These are phyloP conservation scores for Sporisorium scitamineum DNA, from an alignment of 1,284 basidiomycete species.

Conservation along the genomic window DNA sequence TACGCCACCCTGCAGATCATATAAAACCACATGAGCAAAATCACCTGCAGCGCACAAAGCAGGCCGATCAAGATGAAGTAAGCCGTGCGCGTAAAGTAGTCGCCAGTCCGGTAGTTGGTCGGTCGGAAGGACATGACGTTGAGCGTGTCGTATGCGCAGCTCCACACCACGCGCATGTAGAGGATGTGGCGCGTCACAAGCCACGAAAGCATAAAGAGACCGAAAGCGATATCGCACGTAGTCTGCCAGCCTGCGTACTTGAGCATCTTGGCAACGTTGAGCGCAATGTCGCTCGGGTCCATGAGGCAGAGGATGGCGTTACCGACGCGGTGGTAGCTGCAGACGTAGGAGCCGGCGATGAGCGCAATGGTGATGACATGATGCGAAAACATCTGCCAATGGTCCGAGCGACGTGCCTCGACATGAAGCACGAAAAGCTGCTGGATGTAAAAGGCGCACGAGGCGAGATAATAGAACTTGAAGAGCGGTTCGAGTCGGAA, in stretches of 20 bases:
- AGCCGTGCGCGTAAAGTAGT: slow-evolving; percentile 23
- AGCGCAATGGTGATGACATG: slow-evolving; percentile 89
- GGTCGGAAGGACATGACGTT: slow-evolving; percentile 32
- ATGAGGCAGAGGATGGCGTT: slow-evolving; percentile 88
- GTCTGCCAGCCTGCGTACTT: slow-evolving; percentile 81
- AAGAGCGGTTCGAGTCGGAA: slow-evolving; percentile 76
- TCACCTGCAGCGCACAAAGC: slow-evolving; percentile 71
- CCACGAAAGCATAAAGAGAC: slow-evolving; percentile 72
- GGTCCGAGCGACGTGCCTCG: slow-evolving; percentile 92
- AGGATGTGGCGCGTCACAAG: slow-evolving; percentile 62
- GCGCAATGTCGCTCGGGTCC: slow-evolving; percentile 91
- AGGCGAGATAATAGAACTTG: slow-evolving; percentile 75
- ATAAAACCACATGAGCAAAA: slow-evolving; percentile 86
- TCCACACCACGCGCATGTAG: slow-evolving; percentile 56
- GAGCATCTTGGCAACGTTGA: slow-evolving; percentile 90
- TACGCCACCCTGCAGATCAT: slow-evolving; percentile 86
- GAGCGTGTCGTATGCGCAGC: slow-evolving; percentile 48
- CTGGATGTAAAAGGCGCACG: slow-evolving; percentile 93
- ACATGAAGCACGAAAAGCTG: slow-evolving; percentile 89
- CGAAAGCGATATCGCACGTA: slow-evolving; percentile 82
- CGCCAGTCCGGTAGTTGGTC: slow-evolving; percentile 14
- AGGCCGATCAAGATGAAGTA: slow-evolving; percentile 43
- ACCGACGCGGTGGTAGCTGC: slow-evolving; percentile 87
- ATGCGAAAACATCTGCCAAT: slow-evolving; percentile 94
- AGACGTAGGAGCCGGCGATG: slow-evolving; percentile 81